Evolutionary conservation across 1,139 yeast genomes (phyloP).

Genomic region (Candida sp.): DNA sequence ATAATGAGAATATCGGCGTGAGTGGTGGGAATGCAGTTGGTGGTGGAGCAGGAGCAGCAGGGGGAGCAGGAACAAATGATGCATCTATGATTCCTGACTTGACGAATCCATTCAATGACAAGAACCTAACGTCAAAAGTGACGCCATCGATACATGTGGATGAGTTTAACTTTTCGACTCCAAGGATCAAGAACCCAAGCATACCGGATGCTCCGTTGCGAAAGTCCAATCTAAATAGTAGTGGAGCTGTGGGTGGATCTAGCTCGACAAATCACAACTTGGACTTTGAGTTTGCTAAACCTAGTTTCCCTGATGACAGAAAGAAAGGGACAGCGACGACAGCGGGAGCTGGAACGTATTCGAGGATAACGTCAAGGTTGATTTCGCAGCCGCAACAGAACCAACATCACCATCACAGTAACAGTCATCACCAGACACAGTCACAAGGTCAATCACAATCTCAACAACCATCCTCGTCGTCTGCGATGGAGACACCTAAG

Average conservation of each 20-base stretch:
- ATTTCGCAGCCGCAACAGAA: slow-evolving; percentile 45
- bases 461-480: background rate
- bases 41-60: background rate
- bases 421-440: background rate
- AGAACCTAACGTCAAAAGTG: slow-evolving; percentile 4
- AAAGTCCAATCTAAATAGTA: slow-evolving; percentile 32
- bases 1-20: background rate
- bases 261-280: slow-evolving; percentile 14
- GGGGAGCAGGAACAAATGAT: background rate
- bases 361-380: slow-evolving; percentile 57
- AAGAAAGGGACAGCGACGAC: slow-evolving; percentile 15
- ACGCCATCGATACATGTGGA: slow-evolving; percentile 21
- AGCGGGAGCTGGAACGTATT: slow-evolving; percentile 33
- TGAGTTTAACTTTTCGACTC: slow-evolving; percentile 45
- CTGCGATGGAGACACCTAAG: slow-evolving; percentile 12
- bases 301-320: slow-evolving; percentile 28
- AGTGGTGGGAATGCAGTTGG: slow-evolving; percentile 8
- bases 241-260: background rate
- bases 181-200: slow-evolving; percentile 44
- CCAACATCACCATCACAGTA: slow-evolving; percentile 7
- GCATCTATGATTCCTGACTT: slow-evolving; percentile 13
- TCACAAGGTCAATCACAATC: background rate
- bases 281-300: slow-evolving; percentile 42
- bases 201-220: slow-evolving; percentile 62
- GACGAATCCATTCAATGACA: slow-evolving; percentile 29